Evolutionary conservation across 257 asterid species (phyloP), one percentile per base, ranked within the genome.

Genomic region (Haberlea rhodopensis): DNA sequence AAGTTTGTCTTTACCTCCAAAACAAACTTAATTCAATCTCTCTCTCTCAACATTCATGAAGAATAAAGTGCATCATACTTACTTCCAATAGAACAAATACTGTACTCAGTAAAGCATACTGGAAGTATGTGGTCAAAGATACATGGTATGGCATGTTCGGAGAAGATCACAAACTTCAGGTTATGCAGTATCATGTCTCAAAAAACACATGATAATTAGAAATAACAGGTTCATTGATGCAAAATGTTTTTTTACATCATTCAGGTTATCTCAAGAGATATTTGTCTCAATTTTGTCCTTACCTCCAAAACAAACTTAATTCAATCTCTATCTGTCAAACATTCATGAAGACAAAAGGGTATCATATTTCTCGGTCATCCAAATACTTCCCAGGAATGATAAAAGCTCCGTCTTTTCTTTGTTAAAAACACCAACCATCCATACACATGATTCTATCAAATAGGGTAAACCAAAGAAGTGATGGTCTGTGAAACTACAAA

Each of bases 41-140:
- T 65, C 52, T 34, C 37, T 49, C 55, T 22, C 66, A 27, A 10
- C 18, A 29, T 48, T 40, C 32, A 56, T 18, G 51, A 62, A 26
- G 29, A 66, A 90, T 81, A 79, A 90, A 90, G 61, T 72, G 75
- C 77, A 81, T 85, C 73, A 90, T 67, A 67, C 85, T 61, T 49
- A 46, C 76, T 84, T 91, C 97, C 72, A 79, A 52, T 51, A 88
- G 80, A 71, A 88, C 56, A 62, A 91, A 85, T 54, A 79, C 34
- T 57, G 84, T 75, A 60, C 62, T 68, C 28, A 91, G 79, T 43
- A 81, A 29, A 68, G 88, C 81, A 51, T 88, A 82, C 98, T 91
- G 71, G 63, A 22, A 71, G 52, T 68, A 59, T 2, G 62, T 6
- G 66, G 79, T 83, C 76, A 85, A 87, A 91, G 84, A 73, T 49